Conservation (phyloP, 2,329 filamentous ascomycete species). For the Hymenoscyphus salicellus region DNA sequence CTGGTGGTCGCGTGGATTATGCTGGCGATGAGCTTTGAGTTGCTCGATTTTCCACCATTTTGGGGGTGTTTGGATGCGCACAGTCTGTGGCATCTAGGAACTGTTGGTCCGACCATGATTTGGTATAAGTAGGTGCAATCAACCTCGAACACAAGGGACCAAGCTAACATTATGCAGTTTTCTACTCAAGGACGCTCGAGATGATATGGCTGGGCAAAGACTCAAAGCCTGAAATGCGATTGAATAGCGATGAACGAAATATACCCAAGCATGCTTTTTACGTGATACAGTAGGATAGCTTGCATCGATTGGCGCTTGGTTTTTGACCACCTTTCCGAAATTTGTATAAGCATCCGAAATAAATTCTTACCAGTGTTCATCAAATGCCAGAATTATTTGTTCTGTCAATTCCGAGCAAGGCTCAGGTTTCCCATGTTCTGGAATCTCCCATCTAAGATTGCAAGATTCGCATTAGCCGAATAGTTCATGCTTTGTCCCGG, state of each 20-base stretch:
- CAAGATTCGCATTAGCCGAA: neutral
- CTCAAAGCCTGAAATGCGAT: constrained; percentile 58
- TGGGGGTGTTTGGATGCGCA: constrained; percentile 85
- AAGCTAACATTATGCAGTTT: constrained; percentile 56
- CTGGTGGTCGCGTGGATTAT: constrained; percentile 89
- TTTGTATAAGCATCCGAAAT: no score
- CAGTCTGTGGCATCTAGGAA: constrained; percentile 92
- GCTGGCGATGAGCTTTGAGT: constrained; percentile 89
- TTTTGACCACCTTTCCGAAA: neutral
- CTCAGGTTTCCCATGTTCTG: neutral
- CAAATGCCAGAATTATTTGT: neutral
- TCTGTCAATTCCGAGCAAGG: neutral
- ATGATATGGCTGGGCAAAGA: constrained; percentile 72
- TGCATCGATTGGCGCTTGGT: neutral
- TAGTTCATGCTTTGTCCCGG: neutral
- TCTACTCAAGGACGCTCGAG: constrained; percentile 77
- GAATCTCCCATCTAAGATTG: neutral
- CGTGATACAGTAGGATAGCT: neutral
- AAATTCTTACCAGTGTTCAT: no score
- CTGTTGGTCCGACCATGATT: constrained; percentile 79
- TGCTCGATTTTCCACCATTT: constrained; percentile 89
- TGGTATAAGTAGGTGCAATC: constrained; percentile 84
- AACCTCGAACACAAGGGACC: neutral
- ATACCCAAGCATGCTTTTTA: constrained; percentile 2
- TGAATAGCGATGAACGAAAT: neutral